Base-by-base conservation (phyloP, 2,329 filamentous ascomycete genomes). In the Ophiostoma angusticollis region DNA sequence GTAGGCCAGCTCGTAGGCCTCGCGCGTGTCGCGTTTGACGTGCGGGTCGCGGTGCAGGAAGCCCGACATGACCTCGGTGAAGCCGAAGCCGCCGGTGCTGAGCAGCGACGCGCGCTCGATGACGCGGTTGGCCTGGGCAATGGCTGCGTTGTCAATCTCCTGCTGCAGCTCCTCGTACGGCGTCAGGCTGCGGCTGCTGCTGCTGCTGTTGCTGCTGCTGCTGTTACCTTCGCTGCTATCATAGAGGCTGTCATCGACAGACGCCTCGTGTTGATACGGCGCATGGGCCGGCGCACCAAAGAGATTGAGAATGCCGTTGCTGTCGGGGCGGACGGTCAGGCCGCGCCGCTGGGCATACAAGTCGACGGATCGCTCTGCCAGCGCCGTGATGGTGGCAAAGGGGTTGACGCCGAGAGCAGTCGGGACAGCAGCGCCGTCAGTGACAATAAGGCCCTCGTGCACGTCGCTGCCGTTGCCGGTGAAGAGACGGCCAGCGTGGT, bases 321-420 rank as follows among this genome's bases (percentile, higher is more conserved):
- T 58, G 17, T 63, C 56, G 3, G 57, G 54, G 41, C 66, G 62
- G 37, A 78, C 67, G 6, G 41, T 44, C 9, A 76, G 58, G 0
- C 50, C 48, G 6, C 60, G 50, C 8, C 58, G 56, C 37, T 56
- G 46, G 2, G 66, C 62, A 36, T 70, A 68, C 6, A 63, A 52
- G 37, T 72, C 68, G 6, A 80, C 65, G 0, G 71, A 70, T 9
- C 78, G 63, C 55, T 82, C 78, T 0, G 78, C 76, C 16, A 84
- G 64, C 3, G 78, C 78, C 0, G 76, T 70, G 46, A 82, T 82
- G 1, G 78, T 83, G 2, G 78, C 78, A 37, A 80, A 68, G 0
- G 78, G 78, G 49, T 83, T 83, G 3, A 75, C 73, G 12, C 76
- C 68, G 2, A 82, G 59, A 1, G 78, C 68, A 7, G 68, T 67